A percentile compares a stretch with the other conserved stretches of the same genome.
phyloP scores from a whole-genome alignment of 495 filamentous ascomycete species.

The Trichocladium uniseriatum region DNA sequence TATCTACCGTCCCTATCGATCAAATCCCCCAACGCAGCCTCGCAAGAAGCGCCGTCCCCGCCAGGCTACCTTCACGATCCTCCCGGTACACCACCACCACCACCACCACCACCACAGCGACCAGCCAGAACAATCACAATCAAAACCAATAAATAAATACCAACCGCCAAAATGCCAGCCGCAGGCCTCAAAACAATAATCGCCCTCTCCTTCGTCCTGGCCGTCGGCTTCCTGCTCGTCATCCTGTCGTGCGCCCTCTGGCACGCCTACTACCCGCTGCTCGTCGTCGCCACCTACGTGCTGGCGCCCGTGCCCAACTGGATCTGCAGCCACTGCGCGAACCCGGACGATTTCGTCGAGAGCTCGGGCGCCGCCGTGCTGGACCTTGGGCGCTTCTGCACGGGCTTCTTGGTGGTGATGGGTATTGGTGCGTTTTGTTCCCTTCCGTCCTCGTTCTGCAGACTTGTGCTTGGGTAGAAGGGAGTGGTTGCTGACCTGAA shows the following conservation, averaged over 20 bases:
- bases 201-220: slow-evolving; percentile 95
- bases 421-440: slow-evolving; percentile 67
- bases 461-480: neutral
- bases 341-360: slow-evolving; percentile 96
- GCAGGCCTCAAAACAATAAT: slow-evolving; percentile 98
- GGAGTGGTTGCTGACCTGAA: slow-evolving; percentile 11
- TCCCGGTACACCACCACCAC: neutral
- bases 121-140: neutral
- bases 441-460: neutral
- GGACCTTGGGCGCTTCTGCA: slow-evolving; percentile 89
- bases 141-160: neutral
- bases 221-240: slow-evolving; percentile 97
- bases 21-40: too few relatives aligned
- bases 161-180: slow-evolving; percentile 52
- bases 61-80: too few relatives aligned
- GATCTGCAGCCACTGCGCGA: slow-evolving; percentile 78
- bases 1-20: too few relatives aligned
- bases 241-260: slow-evolving; percentile 95
- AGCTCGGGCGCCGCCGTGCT: slow-evolving; percentile 67
- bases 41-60: neutral
- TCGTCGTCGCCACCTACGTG: slow-evolving; percentile 93
- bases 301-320: slow-evolving; percentile 92
- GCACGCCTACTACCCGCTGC: slow-evolving; percentile 82
- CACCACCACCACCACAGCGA: neutral
- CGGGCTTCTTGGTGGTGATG: slow-evolving; percentile 96